A percentile compares a stretch with the other conserved stretches of the same genome.
Evolutionary conservation across 805 yeast species (phyloP).

Genomic region (Lachancea sp.): DNA sequence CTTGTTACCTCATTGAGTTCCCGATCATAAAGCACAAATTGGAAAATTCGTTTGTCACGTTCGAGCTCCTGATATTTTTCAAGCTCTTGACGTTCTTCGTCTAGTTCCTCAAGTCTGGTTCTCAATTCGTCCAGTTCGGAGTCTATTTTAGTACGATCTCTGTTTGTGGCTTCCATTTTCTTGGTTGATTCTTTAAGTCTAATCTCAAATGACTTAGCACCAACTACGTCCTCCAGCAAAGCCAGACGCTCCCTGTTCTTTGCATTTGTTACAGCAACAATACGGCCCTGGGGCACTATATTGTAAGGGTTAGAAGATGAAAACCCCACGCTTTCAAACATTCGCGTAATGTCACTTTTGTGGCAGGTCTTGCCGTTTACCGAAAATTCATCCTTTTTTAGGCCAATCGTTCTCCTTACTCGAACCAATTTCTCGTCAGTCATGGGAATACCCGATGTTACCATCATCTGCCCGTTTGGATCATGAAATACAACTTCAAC

Average conservation of each 20-base stretch:
- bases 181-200: conserved; percentile 71
- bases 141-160: conserved; percentile 63
- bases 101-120: conserved; percentile 68
- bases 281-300: conserved; percentile 94
- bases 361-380: conserved; percentile 75
- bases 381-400: conserved; percentile 86
- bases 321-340: conserved; percentile 88
- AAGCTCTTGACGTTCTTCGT: conserved; percentile 71
- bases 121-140: conserved; percentile 66
- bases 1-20: conserved; percentile 60
- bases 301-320: conserved; percentile 87
- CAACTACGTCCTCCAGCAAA: conserved; percentile 85
- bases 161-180: conserved; percentile 69
- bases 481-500: conserved; percentile 89
- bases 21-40: conserved; percentile 69
- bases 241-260: conserved; percentile 76
- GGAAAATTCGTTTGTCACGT: conserved; percentile 60
- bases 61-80: conserved; percentile 63
- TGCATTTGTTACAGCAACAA: conserved; percentile 82
- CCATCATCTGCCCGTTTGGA: conserved; percentile 65
- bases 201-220: conserved; percentile 84
- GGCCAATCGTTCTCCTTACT: conserved; percentile 85
- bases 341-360: conserved; percentile 70
- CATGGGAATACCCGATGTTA: conserved; percentile 37
- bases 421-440: conserved; percentile 53